Evolutionary conservation across 148 eudicot species (phyloP), one percentile per base, ranked within the genome.

Genomic region (Cornus florida): DNA sequence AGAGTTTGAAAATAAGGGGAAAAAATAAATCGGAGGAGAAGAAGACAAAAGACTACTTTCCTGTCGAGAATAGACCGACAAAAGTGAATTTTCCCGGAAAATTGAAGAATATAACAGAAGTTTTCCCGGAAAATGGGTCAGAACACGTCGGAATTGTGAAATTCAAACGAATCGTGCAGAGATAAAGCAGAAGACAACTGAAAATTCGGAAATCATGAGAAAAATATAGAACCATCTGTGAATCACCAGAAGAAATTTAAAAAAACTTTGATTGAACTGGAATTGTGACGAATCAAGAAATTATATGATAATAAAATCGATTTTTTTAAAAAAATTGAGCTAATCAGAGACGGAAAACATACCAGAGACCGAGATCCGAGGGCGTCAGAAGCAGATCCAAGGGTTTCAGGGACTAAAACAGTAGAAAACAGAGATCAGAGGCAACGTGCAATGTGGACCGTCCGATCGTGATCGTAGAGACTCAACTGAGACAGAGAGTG

Each of bases 401-500:
- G 31, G 22, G 59, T 69, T 65, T 60, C 0, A 19, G 67, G 68
- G 57, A 10, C 78, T 57, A 75, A 72, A 80, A 75, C 80, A 62
- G 57, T 22, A 17, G 73, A 67, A 74, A 79, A 20, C 33, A 56
- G 78, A 74, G 78, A 74, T 33, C 71, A 62, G 77, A 35, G 70
- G 82, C 74, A n/a, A 32, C 81, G 60, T 81, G 77, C 84, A 81
- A 77, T 74, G 72, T 84, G 81, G 76, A 74, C 86, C 86, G 86
- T 84, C 73, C 59, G 84, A 81, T 81, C 73, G 64, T 71, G 72
- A 75, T 76, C 65, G 66, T 23, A 71, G 82, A 83, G 71, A 67
- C 50, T 72, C 20, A 48, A 46, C 23, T 17, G 77, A 71, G 71
- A 69, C 64, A 6, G 14, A 11, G 84, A 73, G 38, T 28, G 59